Evolutionary conservation across 805 yeast species (phyloP).

Genomic region (Kluyveromyces dobzhanskii): DNA sequence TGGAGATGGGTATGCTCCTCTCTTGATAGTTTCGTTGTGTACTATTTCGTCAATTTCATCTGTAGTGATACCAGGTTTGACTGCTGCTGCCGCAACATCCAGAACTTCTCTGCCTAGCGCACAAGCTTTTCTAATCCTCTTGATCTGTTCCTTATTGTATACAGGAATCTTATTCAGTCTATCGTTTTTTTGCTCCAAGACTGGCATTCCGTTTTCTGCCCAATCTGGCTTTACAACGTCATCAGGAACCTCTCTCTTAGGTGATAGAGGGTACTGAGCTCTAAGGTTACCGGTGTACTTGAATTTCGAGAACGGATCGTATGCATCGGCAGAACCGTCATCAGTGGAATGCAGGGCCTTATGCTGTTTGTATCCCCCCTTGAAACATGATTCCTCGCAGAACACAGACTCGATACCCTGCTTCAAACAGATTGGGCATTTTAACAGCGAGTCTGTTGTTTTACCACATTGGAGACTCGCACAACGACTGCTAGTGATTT

Average conservation of each 20-base stretch:
- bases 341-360: slow-evolving; percentile 64
- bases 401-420: slow-evolving; percentile 53
- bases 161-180: slow-evolving; percentile 58
- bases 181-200: slow-evolving; percentile 65
- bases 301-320: slow-evolving; percentile 82
- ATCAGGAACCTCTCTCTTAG: slow-evolving; percentile 63
- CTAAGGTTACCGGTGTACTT: slow-evolving; percentile 66
- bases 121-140: slow-evolving; percentile 67
- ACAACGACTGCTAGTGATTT: slow-evolving; percentile 33
- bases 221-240: slow-evolving; percentile 75
- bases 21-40: slow-evolving; percentile 79
- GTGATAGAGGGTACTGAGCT: slow-evolving; percentile 75
- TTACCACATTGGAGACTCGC: slow-evolving; percentile 82
- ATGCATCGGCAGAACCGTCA: slow-evolving; percentile 43
- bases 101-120: slow-evolving; percentile 77
- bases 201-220: slow-evolving; percentile 71
- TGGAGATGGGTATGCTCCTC: slow-evolving; percentile 92
- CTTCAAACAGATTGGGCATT: slow-evolving; percentile 90
- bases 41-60: slow-evolving; percentile 83
- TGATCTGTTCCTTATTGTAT: slow-evolving; percentile 59
- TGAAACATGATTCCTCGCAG: slow-evolving; percentile 80
- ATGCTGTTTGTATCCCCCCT: slow-evolving; percentile 61
- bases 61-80: slow-evolving; percentile 85
- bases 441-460: slow-evolving; percentile 60
- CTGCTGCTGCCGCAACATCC: slow-evolving; percentile 77